These are phyloP conservation scores for Lyophyllum semitale DNA, from an alignment of 768 basidiomycete genomes.

Conservation along the genomic window DNA sequence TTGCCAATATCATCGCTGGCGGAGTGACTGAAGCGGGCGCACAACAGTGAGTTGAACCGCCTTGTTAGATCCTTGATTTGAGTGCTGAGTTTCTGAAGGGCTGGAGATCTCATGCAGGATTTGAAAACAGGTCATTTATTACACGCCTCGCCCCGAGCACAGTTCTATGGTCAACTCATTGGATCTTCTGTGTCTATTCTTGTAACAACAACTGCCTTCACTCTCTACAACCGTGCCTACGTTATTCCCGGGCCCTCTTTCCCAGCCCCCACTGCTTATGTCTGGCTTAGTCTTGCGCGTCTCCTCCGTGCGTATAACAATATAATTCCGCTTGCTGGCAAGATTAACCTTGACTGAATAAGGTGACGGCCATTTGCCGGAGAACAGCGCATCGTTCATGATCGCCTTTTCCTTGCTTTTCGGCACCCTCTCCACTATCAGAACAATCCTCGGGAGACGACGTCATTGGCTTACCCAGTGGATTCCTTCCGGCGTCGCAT, in stretches of 20 bases:
- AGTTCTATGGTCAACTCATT: slow-evolving; percentile 92
- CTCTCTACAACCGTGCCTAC: slow-evolving; percentile 86
- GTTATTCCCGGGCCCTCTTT: slow-evolving; percentile 92
- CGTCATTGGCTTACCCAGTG: slow-evolving; percentile 63
- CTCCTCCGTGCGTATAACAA: slow-evolving; percentile 59
- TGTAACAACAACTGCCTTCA: slow-evolving; percentile 86
- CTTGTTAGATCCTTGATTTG: neutral
- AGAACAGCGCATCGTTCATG: slow-evolving; percentile 80
- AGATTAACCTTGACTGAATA: slow-evolving; percentile 23
- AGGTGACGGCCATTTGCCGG: slow-evolving; percentile 85
- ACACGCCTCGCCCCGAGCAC: slow-evolving; percentile 87
- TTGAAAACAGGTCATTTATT: slow-evolving; percentile 96
- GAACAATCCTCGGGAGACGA: slow-evolving; percentile 55
- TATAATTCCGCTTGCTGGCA: neutral
- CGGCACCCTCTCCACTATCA: slow-evolving; percentile 63
- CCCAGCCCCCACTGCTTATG: slow-evolving; percentile 92
- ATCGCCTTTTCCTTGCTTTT: slow-evolving; percentile 72
- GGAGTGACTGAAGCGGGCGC: slow-evolving; percentile 97
- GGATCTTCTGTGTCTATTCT: slow-evolving; percentile 88
- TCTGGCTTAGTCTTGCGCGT: slow-evolving; percentile 83
- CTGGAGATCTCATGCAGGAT: slow-evolving; percentile 98
- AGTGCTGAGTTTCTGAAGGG: slow-evolving; percentile 44
- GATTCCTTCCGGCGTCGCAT: slow-evolving; percentile 92
- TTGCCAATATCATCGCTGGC: slow-evolving; percentile 97
- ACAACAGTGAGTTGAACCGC: slow-evolving; percentile 61